Evolutionary conservation across 192 early-diverging fungal species (phyloP).

Genomic region (Spizellomyces sp.): DNA sequence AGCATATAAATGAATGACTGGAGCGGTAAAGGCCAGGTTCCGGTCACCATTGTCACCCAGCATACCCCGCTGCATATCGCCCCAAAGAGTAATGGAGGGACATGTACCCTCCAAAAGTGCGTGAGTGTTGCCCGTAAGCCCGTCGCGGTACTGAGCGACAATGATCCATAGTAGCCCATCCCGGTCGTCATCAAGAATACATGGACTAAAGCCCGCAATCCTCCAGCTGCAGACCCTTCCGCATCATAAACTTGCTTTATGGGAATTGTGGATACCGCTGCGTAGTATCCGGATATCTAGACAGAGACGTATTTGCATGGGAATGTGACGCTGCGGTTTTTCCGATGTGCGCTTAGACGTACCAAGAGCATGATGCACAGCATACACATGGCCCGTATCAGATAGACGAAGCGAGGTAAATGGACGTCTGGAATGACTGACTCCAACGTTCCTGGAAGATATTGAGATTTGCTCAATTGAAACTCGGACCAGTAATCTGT

Average conservation of each 20-base stretch:
- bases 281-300: background rate
- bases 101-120: background rate
- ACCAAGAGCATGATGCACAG: background rate
- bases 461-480: background rate
- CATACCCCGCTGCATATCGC: background rate
- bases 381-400: background rate
- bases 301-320: background rate
- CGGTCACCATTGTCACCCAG: background rate
- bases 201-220: background rate
- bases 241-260: background rate
- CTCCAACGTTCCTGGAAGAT: background rate
- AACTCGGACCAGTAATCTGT: constrained; percentile 1
- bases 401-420: background rate
- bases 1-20: background rate
- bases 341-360: background rate
- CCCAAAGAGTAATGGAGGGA: background rate
- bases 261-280: background rate
- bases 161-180: constrained; percentile 1
- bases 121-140: background rate
- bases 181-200: background rate
- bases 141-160: background rate
- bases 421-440: background rate
- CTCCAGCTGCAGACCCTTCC: background rate
- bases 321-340: background rate
- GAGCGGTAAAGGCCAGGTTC: background rate